Evolutionary conservation across 2,329 filamentous ascomycete species (phyloP), one percentile per base, ranked within the genome.

Genomic region (Aspergillus ibericus): DNA sequence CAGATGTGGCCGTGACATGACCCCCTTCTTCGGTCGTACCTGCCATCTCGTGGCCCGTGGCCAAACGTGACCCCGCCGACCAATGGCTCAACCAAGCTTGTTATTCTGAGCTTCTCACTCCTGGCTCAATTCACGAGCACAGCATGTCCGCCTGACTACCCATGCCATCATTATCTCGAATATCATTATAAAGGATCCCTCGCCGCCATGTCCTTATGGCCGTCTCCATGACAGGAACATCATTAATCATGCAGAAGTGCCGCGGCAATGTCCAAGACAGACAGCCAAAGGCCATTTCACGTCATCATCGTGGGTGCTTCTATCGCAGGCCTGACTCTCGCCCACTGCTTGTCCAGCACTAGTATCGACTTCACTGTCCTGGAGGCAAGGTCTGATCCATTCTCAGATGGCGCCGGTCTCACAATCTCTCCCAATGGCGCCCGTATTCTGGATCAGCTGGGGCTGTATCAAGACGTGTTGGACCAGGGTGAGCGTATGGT

Each of bases 221-320:
- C 15, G 8, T 10, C n/a, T 40, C 15, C 7, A 40, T 16, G 25
- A 32, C 25, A 48, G 32, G 12, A 32, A 29, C 5, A 18, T 32
- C 25, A 4, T 29, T 18, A n/a, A 29, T 16, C 25, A 48, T 48
- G 44, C 44, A 2, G n/a, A 3, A 4, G 42, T 5, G 15, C 22
- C 16, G 15, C 7, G 22, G 22, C 22, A 42, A 53, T 42, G 36
- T 32, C 36, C n/a, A n/a, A 25, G 38, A 29, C 40, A 13, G 42
- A 27, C 36, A 34, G 34, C 42, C 51, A 15, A 15, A 18, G 40
- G n/a, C 36, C 6, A 16, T 18, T 53, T 5, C 51, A 53, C 36
- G 51, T 53, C n/a, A 18, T 53, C 15, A 53, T 53, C 12, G 51
- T 53, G 22, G 51, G 51, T 25, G 51, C 51, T 9, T 53, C 51